Evolutionary conservation across 306 rosid genomes (phyloP), one percentile per base, ranked within the genome.

Genomic region (Boehmeria nivea): DNA sequence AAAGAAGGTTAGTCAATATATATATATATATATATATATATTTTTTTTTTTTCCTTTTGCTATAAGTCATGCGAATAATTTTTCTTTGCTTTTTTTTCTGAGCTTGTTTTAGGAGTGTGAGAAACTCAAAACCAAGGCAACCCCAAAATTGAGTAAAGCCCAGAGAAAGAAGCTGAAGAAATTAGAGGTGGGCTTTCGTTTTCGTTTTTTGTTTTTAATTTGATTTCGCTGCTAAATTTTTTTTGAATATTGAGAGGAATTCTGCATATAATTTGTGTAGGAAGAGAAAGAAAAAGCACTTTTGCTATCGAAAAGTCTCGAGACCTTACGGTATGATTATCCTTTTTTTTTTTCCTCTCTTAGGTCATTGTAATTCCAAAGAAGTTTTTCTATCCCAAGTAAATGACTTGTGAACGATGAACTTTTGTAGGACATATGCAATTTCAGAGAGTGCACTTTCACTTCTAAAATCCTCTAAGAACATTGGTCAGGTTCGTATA

Each of bases 401-500:
- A 18, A 64, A 39, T 76, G 48, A 17, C 17, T 69, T 31, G 65
- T 37, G 20, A 48, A 63, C 54, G 49, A 38, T 34, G 66, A 31
- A 22, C 36, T 43, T 43, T 23, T 64, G 60, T 55, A 89, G 97
- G 70, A 82, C 77, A 61, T 81, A 71, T 72, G 57, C 73, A 58
- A 75, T 89, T 76, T 88, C 95, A 6, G 97, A 86, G 60, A 67
- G 61, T 20, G 88, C 83, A 28, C 74, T 66, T 83, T 74, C 77
- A 43, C 95, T 83, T 79, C 66, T 89, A 67, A 84, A 69, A 52
- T 84, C 95, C 22, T 66, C 89, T 8, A 53, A 70, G 44, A 72
- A 70, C 38, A 83, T 86, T 49, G 88, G 82, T 22, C 83, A 70
- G 94, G 97, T 89, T 54, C 52, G 84, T 79, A 60, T 69, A 54